phyloP scores from a whole-genome alignment of 225 moss, liverwort and hornwort species.

The Marchantia paleacea region DNA sequence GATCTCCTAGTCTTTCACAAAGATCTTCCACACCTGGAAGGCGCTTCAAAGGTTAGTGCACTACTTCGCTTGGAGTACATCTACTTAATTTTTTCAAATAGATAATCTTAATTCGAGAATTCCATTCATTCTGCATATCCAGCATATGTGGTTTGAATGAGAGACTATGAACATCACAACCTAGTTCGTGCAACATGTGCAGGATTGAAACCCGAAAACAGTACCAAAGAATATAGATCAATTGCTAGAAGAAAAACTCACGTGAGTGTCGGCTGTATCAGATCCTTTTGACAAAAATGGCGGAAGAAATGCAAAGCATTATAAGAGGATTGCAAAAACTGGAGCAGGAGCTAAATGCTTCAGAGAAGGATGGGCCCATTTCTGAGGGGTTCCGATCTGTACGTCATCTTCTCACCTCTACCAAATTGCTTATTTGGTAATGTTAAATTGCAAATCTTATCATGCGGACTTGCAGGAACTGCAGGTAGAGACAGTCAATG shows the following conservation, averaged over 20 bases:
- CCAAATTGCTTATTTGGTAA: background rate
- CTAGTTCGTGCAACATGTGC: too few relatives aligned
- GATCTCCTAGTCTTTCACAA: slow-evolving; percentile 86
- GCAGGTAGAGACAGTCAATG: too few relatives aligned
- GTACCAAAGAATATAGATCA: too few relatives aligned
- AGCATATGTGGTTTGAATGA: background rate
- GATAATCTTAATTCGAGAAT: background rate
- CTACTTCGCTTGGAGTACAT: background rate
- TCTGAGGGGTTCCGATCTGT: slow-evolving; percentile 79
- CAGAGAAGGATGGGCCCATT: slow-evolving; percentile 81
- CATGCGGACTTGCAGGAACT: background rate
- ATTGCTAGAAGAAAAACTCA: background rate
- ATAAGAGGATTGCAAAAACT: slow-evolving; percentile 87
- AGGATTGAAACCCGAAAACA: too few relatives aligned
- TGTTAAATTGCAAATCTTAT: background rate
- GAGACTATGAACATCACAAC: background rate
- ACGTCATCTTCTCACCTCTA: background rate
- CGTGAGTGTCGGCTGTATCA: slow-evolving; percentile 7
- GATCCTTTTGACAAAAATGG: slow-evolving; percentile 85
- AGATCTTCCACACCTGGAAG: slow-evolving; percentile 72
- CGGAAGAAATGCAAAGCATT: slow-evolving; percentile 91
- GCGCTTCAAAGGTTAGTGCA: slow-evolving; percentile 68
- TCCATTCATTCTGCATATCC: background rate
- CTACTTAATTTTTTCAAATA: background rate
- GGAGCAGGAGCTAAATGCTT: slow-evolving; percentile 78